Base-by-base conservation (phyloP, 352 stramenopile genomes). In the Blastocystis sp. region DNA sequence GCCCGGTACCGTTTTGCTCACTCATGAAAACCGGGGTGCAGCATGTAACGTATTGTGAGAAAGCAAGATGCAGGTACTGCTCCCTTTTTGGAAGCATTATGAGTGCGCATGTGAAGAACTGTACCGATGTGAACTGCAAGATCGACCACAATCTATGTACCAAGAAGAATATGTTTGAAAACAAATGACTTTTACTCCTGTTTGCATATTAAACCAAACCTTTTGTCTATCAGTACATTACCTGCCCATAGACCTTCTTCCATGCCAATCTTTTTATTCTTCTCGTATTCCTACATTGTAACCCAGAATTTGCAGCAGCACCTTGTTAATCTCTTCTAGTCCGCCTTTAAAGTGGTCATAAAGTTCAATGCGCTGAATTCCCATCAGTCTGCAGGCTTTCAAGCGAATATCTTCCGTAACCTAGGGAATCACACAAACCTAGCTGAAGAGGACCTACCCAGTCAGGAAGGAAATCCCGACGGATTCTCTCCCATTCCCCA, bases 201-300 rank as follows among this genome's bases (percentile, higher is more conserved):
- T 41, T 47, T 55, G 50, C 50, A 77, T 53, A 77, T 23, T 29
- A 84, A 64, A 47, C 73, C 73, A 69, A 84, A 84, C 11, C 73
- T 50, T 39, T 84, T 84, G 45, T 84, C 73, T 23, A 84, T 84
- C 9, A 84, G 53, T 11, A 84, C 73, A 20, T 84, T 84, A 37
- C 20, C 62, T 45, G 34, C 59, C 73, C 73, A 84, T 37, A 84
- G 50, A 13, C 62, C 34, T 15, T 84, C 43, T n/a, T 59, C 11
- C 18, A 68, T 29, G 18, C 73, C 73, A 20, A 20, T 64, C 50
- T 84, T 45, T 43, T 61, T 64, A 43, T 84, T 84, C 53, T 84
- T 69, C 26, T 69, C 29, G 43, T 53, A 84, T 8, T 68, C 53
- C 73, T 84, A 84, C n/a, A 29, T 53, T 45, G 41, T 68, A 15